Percentiles rank a stretch among this genome's conserved stretches.
Conservation (phyloP, 306 rosid species). For the Alnus rubra region DNA sequence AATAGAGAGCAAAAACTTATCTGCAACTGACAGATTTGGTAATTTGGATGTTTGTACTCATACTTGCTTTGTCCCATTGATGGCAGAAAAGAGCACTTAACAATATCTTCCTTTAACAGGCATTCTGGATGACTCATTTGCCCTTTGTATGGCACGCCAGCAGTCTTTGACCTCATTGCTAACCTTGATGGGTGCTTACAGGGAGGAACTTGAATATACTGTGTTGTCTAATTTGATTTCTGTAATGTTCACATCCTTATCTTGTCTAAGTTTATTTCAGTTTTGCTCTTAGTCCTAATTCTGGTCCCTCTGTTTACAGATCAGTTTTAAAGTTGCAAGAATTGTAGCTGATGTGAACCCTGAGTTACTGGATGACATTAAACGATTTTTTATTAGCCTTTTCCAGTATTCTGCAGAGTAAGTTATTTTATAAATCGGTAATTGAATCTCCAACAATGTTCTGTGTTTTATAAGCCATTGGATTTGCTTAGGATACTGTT, state of each 20-base stretch:
- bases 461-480: not conserved
- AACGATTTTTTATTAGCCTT: constrained; percentile 58
- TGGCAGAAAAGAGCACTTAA: constrained; percentile 23
- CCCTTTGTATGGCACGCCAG: constrained; percentile 78
- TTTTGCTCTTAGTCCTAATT: constrained; percentile 32
- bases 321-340: constrained; percentile 51
- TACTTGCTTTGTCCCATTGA: constrained; percentile 2
- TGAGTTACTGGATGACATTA: constrained; percentile 47
- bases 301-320: constrained; percentile 43
- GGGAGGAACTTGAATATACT: constrained; percentile 77
- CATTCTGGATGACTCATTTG: constrained; percentile 80
- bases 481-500: not conserved
- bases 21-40: constrained; percentile 89
- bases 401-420: constrained; percentile 82
- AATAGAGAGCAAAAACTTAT: constrained; percentile 59
- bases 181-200: constrained; percentile 77
- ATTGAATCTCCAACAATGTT: not conserved
- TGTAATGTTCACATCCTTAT: constrained; percentile 48
- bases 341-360: constrained; percentile 87
- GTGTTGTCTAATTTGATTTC: constrained; percentile 79
- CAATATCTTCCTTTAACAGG: constrained; percentile 52
- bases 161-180: constrained; percentile 71
- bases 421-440: constrained; percentile 31
- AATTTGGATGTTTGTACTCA: constrained; percentile 28
- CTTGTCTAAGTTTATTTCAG: constrained; percentile 25